Conservation (phyloP, 2,329 filamentous ascomycete species). For the Fusarium marasasianum region DNA sequence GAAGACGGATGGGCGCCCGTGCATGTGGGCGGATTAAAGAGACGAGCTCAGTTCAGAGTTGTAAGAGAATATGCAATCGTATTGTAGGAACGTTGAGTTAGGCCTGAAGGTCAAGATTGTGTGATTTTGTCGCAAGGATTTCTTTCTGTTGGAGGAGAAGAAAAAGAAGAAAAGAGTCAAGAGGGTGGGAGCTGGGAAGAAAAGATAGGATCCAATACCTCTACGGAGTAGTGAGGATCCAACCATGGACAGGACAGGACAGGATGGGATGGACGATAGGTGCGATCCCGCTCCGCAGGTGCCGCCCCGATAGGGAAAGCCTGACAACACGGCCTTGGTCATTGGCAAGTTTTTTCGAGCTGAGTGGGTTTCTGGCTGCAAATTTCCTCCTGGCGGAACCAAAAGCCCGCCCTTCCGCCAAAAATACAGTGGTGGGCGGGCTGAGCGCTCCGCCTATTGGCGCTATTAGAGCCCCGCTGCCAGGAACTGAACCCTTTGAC, state of each 20-base stretch:
- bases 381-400: constrained; percentile 21
- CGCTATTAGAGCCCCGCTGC: constrained; percentile 22
- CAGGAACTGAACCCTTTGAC: constrained; percentile 28
- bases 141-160: constrained; percentile 29
- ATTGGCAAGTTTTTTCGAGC: constrained; percentile 39
- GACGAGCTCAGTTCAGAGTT: constrained; percentile 44
- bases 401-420: constrained; percentile 20
- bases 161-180: constrained; percentile 23
- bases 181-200: constrained; percentile 18
- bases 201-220: constrained; percentile 9
- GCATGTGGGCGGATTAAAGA: constrained; percentile 77
- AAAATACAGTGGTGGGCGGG: constrained; percentile 12
- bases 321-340: constrained; percentile 40
- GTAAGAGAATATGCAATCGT: constrained; percentile 31
- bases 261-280: background rate
- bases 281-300: constrained; percentile 28
- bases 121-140: constrained; percentile 22
- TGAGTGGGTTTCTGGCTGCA: constrained; percentile 19
- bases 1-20: constrained; percentile 84
- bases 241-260: background rate
- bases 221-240: background rate
- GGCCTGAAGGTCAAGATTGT: background rate
- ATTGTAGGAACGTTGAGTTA: constrained; percentile 13
- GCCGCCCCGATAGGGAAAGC: constrained; percentile 9
- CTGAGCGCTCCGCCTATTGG: constrained; percentile 18